A percentile compares a stretch with the other conserved stretches of the same genome.
phyloP scores from a whole-genome alignment of 306 rosid species.

The Cicer pinnatifidum region DNA sequence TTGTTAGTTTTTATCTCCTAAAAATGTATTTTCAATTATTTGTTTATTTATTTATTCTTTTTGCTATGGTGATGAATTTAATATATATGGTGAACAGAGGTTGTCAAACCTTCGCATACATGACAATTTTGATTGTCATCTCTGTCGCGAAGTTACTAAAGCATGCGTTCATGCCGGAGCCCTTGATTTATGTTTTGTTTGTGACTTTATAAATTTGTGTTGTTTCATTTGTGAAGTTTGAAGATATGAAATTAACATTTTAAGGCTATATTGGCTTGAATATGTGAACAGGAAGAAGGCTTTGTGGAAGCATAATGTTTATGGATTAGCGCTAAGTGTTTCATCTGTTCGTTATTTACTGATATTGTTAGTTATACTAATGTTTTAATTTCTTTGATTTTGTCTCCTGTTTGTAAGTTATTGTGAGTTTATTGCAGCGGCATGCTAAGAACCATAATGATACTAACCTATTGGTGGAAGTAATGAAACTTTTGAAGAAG shows the following conservation, averaged over 20 bases:
- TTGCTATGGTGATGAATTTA: conserved; percentile 20
- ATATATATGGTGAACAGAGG: conserved; percentile 66
- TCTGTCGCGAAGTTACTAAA: conserved; percentile 84
- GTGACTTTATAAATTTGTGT: conserved; percentile 6
- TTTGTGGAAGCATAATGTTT: conserved; percentile 86
- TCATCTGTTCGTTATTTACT: no score
- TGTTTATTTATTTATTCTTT: background rate
- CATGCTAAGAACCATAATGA: conserved; percentile 73
- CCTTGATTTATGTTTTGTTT: conserved; percentile 51
- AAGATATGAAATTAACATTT: conserved; percentile 24
- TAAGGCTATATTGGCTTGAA: conserved; percentile 32
- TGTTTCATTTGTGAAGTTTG: conserved; percentile 7
- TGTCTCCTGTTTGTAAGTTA: conserved; percentile 20
- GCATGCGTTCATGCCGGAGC: conserved; percentile 81
- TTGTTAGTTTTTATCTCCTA: conserved; percentile 60
- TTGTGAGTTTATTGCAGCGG: conserved; percentile 52
- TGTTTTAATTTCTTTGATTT: conserved; percentile 36
- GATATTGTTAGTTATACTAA: background rate
- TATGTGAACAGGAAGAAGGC: conserved; percentile 71
- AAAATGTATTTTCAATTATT: conserved; percentile 13
- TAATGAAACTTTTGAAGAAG: conserved; percentile 74
- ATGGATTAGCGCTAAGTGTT: conserved; percentile 47
- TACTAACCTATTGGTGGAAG: conserved; percentile 68
- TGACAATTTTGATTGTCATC: conserved; percentile 68
- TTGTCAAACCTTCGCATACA: conserved; percentile 86